Conservation (phyloP, 2,329 filamentous ascomycete genomes). For the Talaromyces sp. region DNA sequence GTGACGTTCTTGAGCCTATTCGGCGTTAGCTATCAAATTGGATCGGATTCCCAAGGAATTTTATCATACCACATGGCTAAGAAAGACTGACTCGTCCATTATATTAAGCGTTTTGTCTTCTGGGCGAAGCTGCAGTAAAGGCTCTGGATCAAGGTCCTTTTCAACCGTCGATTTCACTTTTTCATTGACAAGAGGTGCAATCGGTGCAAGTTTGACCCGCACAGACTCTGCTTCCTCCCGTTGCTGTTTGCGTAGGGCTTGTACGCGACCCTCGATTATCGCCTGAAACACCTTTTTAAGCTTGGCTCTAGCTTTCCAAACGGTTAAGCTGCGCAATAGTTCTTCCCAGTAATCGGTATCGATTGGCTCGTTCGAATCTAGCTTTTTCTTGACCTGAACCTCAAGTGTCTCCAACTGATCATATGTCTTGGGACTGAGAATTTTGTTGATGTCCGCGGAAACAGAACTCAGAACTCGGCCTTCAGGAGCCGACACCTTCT, state of each 20-base stretch:
- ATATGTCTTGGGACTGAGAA: slow-evolving; percentile 77
- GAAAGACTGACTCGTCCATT: slow-evolving; percentile 54
- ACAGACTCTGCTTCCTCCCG: slow-evolving; percentile 59
- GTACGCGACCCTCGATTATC: slow-evolving; percentile 65
- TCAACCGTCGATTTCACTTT: slow-evolving; percentile 29
- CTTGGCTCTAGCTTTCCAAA: slow-evolving; percentile 89
- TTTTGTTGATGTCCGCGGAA: slow-evolving; percentile 77
- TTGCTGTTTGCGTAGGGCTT: slow-evolving; percentile 62
- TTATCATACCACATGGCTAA: slow-evolving; percentile 49
- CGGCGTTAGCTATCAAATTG: slow-evolving; percentile 10
- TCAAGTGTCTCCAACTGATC: slow-evolving; percentile 84
- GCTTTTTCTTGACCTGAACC: slow-evolving; percentile 77
- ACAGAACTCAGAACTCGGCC: slow-evolving; percentile 76
- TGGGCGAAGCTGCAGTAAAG: slow-evolving; percentile 56
- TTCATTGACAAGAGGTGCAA: slow-evolving; percentile 37
- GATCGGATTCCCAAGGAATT: not conserved
- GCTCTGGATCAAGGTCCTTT: slow-evolving; percentile 56
- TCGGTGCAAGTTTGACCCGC: slow-evolving; percentile 47
- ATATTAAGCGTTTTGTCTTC: slow-evolving; percentile 59
- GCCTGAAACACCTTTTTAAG: slow-evolving; percentile 71
- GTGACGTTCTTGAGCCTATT: slow-evolving; percentile 50
- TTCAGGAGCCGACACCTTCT: slow-evolving; percentile 60
- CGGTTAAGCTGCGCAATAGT: slow-evolving; percentile 71
- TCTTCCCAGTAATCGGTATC: slow-evolving; percentile 98
- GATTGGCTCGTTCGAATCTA: slow-evolving; percentile 83